phyloP scores from a whole-genome alignment of 768 basidiomycete species.

The Terana coerulea region DNA sequence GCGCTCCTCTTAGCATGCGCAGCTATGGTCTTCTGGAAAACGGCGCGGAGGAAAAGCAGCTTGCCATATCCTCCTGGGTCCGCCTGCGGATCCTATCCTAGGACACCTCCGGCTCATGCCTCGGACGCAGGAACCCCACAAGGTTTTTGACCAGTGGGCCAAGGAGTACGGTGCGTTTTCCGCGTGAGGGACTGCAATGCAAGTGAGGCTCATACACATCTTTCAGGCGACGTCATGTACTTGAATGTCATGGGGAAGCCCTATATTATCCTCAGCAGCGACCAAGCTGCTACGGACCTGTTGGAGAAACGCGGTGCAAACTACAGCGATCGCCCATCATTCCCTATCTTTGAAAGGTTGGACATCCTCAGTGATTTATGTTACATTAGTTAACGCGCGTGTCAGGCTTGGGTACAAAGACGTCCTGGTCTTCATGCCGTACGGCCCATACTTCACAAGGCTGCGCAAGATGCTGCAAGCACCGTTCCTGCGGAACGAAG shows the following conservation, averaged over 20 bases:
- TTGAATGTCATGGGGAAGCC: conserved; percentile 28
- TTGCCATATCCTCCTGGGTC: conserved; percentile 37
- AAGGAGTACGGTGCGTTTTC: conserved; percentile 36
- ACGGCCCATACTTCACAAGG: conserved; percentile 16
- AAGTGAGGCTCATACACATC: too few relatives aligned
- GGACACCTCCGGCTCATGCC: conserved; percentile 35
- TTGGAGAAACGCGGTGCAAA: conserved; percentile 32
- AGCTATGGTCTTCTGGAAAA: too few relatives aligned
- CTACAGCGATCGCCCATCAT: conserved; percentile 37
- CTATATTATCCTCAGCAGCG: conserved; percentile 31
- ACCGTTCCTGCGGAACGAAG: conserved; percentile 1
- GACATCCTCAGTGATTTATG: not conserved
- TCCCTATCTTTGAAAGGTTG: conserved; percentile 19
- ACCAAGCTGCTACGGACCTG: conserved; percentile 28
- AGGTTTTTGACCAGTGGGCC: conserved; percentile 28
- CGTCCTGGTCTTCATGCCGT: conserved; percentile 13
- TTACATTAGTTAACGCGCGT: not conserved
- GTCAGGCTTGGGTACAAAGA: conserved; percentile 16
- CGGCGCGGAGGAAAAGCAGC: too few relatives aligned
- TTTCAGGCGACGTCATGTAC: conserved; percentile 27
- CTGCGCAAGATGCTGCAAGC: conserved; percentile 8
- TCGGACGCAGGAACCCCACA: conserved; percentile 20
- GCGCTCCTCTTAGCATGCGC: too few relatives aligned
- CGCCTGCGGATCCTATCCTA: conserved; percentile 33
- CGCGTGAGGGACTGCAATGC: too few relatives aligned